Base-by-base conservation (phyloP, 2,329 filamentous ascomycete species). In the Rhynchosporium graminicola region DNA sequence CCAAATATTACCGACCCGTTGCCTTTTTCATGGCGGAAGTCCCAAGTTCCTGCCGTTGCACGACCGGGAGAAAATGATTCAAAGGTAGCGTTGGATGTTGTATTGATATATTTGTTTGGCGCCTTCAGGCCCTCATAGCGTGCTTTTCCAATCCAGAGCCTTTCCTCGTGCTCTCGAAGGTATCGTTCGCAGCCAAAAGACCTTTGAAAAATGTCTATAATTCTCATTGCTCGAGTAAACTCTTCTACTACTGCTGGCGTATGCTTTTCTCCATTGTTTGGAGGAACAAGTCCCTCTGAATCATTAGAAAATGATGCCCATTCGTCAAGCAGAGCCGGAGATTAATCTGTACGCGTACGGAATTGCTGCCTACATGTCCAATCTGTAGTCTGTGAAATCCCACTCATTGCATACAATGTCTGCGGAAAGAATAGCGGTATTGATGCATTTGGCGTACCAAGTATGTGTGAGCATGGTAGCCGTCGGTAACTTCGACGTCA, bases 381-480 rank as follows among this genome's bases (percentile, higher is more conserved):
- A 80, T 58, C 80, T 78, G 72, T 87, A 88, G 63, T 87, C 84
- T 38, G 79, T 80, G 73, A 88, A 87, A 15, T 84, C 84, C 79
- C 82, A 87, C 67, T 84, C 79, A 70, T 88, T 87, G 67, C 86
- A 80, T 64, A 88, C 87, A 65, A 88, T 81, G 67, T 88, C 84
- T 2, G 85, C 84, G 5, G 85, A 83, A 5, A 87, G 76, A n/a
- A 88, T 79, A 3, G 85, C 85, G 2, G 80, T 87, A 73, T 87
- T 87, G 73, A 88, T 85, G 64, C 87, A 85, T 71, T 87, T 87
- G 64, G 61, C 69, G 45, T 59, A 63, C 57, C 61, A 81, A 3
- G 84, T 78, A 65, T 87, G 84, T 26, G 84, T 87, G 48, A 87
- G 72, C 85, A 88, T 87, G 33, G 84, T 84, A 3, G 86, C 84